These are phyloP conservation scores for Pestalotiopsis sp. DNA, from an alignment of 2,329 filamentous ascomycete species.

Conservation along the genomic window DNA sequence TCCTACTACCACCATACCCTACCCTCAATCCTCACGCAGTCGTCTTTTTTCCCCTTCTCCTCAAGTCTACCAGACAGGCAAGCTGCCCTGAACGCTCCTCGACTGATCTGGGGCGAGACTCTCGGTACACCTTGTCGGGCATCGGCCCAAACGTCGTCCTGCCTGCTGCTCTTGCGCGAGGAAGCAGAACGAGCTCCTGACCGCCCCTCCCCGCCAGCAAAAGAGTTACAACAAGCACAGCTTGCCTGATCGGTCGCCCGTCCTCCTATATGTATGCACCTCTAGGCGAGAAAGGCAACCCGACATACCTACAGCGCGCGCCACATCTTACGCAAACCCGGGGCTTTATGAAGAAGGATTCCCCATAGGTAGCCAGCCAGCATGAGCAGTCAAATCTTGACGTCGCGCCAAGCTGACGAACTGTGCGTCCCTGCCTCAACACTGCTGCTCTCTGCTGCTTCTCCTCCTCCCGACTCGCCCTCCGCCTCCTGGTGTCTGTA, in stretches of 20 bases:
- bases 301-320: background rate
- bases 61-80: background rate
- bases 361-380: background rate
- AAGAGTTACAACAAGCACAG: background rate
- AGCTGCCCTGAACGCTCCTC: background rate
- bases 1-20: background rate
- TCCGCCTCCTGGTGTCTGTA: slow-evolving; percentile 16
- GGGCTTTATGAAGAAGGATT: slow-evolving; percentile 10
- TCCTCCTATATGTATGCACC: slow-evolving; percentile 1
- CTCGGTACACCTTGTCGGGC: background rate
- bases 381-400: slow-evolving; percentile 32
- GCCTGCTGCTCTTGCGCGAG: background rate
- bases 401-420: slow-evolving; percentile 35
- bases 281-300: background rate
- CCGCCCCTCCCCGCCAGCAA: background rate
- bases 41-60: no score
- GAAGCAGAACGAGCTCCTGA: background rate
- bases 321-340: background rate
- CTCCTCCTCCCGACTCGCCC: slow-evolving; percentile 15
- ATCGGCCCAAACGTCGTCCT: background rate
- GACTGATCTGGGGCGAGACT: background rate
- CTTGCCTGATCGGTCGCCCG: background rate
- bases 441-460: background rate
- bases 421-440: slow-evolving; percentile 20
- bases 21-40: no score